Percentiles rank a stretch among this genome's conserved stretches.
Evolutionary conservation across 768 basidiomycete genomes (phyloP).

Genomic region (Tylopilus sp.): DNA sequence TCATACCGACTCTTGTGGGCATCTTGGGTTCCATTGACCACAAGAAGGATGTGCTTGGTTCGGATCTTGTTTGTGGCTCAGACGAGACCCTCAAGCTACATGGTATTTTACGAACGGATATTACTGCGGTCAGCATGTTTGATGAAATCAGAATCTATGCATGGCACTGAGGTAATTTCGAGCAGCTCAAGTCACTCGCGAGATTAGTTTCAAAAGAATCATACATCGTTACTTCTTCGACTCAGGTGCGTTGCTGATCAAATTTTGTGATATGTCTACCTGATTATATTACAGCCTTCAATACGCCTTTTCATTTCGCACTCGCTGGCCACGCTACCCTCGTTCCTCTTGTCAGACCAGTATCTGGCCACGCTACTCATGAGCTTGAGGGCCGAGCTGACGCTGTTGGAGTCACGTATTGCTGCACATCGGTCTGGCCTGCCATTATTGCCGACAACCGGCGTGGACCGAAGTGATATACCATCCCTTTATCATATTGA

Average conservation of each 20-base stretch:
- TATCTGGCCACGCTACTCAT: constrained; percentile 31
- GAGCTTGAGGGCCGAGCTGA: constrained; percentile 36
- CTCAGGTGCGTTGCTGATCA: constrained; percentile 15
- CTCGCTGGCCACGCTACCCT: constrained; percentile 47
- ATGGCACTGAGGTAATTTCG: constrained; percentile 6
- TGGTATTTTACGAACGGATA: constrained; percentile 59
- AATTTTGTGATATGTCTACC: neutral
- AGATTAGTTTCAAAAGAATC: constrained; percentile 35
- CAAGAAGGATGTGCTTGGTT: constrained; percentile 48
- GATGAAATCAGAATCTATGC: neutral
- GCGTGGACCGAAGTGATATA: constrained; percentile 14
- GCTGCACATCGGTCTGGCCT: constrained; percentile 40
- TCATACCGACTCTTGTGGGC: constrained; percentile 42
- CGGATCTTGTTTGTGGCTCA: constrained; percentile 32
- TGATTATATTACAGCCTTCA: constrained; percentile 39
- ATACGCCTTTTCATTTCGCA: constrained; percentile 51
- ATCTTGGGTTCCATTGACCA: constrained; percentile 35
- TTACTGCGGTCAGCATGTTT: constrained; percentile 44
- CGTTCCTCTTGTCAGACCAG: constrained; percentile 36
- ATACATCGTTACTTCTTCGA: constrained; percentile 19
- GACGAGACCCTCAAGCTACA: constrained; percentile 47
- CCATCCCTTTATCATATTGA: constrained; percentile 47
- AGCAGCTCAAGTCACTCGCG: constrained; percentile 36
- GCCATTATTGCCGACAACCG: constrained; percentile 32
- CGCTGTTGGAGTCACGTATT: constrained; percentile 37